Percentiles rank a stretch among this genome's conserved stretches.
phyloP scores from a whole-genome alignment of 306 rosid genomes.

The Medicago arabica region DNA sequence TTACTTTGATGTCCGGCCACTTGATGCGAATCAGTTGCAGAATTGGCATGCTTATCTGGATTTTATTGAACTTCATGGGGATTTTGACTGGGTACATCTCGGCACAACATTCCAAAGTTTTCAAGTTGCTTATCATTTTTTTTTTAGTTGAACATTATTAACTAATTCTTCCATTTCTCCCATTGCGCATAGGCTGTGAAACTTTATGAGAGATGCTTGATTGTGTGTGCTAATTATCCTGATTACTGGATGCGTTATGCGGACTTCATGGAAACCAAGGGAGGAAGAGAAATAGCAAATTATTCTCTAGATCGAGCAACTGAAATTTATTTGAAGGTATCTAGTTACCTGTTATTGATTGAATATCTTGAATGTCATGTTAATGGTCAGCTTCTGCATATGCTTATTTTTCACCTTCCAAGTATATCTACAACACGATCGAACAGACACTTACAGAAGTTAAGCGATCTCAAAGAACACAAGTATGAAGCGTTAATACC shows the following conservation, averaged over 20 bases:
- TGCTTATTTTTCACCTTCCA: slow-evolving; percentile 4
- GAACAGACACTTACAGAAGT: slow-evolving; percentile 35
- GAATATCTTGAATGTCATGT: slow-evolving; percentile 45
- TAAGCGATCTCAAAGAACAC: neutral
- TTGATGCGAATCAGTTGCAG: slow-evolving; percentile 70
- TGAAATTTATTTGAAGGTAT: slow-evolving; percentile 74
- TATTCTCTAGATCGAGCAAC: slow-evolving; percentile 86
- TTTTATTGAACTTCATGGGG: slow-evolving; percentile 80
- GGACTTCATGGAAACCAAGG: slow-evolving; percentile 85
- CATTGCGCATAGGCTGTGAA: slow-evolving; percentile 68
- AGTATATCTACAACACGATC: neutral
- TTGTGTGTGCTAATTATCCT: slow-evolving; percentile 88
- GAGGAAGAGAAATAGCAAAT: slow-evolving; percentile 93
- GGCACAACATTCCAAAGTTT: slow-evolving; percentile 36
- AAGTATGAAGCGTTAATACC: neutral
- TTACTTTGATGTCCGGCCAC: slow-evolving; percentile 76
- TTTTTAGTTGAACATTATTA: neutral
- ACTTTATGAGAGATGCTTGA: slow-evolving; percentile 90
- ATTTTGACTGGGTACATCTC: slow-evolving; percentile 87
- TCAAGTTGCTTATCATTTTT: slow-evolving; percentile 5
- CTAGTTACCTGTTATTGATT: slow-evolving; percentile 30
- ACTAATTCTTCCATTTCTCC: slow-evolving; percentile 37
- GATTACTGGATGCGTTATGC: slow-evolving; percentile 96
- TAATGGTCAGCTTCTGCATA: slow-evolving; percentile 19
- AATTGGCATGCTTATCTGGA: slow-evolving; percentile 93